A percentile compares a stretch with the other conserved stretches of the same genome.
phyloP scores from a whole-genome alignment of 2,329 filamentous ascomycete species.

The Nemania sp. region DNA sequence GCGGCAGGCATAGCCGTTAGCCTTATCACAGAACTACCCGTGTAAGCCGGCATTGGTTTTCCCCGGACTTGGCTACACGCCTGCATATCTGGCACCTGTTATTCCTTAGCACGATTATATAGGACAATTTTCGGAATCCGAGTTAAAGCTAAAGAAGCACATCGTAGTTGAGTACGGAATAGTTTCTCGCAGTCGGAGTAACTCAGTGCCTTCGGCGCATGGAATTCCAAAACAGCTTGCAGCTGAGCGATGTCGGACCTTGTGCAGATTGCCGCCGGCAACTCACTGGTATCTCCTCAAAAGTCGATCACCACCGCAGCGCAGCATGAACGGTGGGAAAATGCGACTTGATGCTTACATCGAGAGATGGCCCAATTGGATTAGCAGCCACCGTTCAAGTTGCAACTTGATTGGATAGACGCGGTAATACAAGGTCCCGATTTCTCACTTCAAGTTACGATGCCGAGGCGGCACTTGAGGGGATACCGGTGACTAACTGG shows the following conservation, averaged over 20 bases:
- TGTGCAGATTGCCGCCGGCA: background rate
- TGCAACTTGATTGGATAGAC: too few species aligned
- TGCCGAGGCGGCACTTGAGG: too few species aligned
- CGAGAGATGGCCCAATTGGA: too few species aligned
- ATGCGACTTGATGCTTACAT: too few species aligned
- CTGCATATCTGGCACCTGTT: background rate
- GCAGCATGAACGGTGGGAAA: too few species aligned
- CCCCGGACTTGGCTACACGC: background rate
- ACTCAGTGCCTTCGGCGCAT: background rate
- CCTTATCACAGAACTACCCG: background rate
- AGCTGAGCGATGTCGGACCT: background rate
- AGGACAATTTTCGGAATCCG: background rate
- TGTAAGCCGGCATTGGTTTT: background rate
- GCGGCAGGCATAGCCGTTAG: background rate
- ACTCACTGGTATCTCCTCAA: too few species aligned
- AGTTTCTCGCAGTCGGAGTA: background rate
- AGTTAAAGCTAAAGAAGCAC: background rate
- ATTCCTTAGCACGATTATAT: background rate
- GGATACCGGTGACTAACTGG: too few species aligned
- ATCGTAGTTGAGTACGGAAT: background rate
- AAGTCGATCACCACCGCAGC: too few species aligned
- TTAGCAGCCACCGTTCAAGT: too few species aligned
- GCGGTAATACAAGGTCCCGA: too few species aligned
- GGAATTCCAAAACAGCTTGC: background rate
- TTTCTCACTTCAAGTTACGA: too few species aligned